phyloP scores from a whole-genome alignment of 495 filamentous ascomycete genomes.

The Penicillium riverlandense region DNA sequence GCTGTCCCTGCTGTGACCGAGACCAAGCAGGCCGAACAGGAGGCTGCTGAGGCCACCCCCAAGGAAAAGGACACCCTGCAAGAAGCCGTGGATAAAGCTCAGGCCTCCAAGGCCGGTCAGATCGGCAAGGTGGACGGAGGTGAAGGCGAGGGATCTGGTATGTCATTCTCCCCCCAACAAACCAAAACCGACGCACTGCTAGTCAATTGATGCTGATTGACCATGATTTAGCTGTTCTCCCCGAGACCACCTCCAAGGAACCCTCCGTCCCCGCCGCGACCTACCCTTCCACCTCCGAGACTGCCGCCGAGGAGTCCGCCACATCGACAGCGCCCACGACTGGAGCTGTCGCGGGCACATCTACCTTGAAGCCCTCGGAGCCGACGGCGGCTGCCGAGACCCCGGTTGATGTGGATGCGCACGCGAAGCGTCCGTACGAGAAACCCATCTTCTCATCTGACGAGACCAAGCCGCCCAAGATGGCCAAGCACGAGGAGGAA shows the following conservation, averaged over 20 bases:
- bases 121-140: slow-evolving; percentile 9
- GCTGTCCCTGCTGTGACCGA: slow-evolving; percentile 11
- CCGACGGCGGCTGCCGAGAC: slow-evolving; percentile 4
- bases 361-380: slow-evolving; percentile 22
- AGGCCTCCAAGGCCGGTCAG: slow-evolving; percentile 18
- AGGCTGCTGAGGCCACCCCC: slow-evolving; percentile 10
- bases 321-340: slow-evolving; percentile 3
- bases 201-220: neutral
- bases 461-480: slow-evolving; percentile 22
- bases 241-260: slow-evolving; percentile 11
- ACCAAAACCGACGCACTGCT: neutral
- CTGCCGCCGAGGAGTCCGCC: slow-evolving; percentile 12
- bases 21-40: slow-evolving; percentile 4
- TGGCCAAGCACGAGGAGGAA: slow-evolving; percentile 24
- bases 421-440: slow-evolving; percentile 23
- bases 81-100: slow-evolving; percentile 21
- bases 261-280: slow-evolving; percentile 12
- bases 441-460: slow-evolving; percentile 25
- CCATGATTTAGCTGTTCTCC: slow-evolving; percentile 12
- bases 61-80: slow-evolving; percentile 10
- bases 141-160: slow-evolving; percentile 13
- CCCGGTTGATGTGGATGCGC: slow-evolving; percentile 16
- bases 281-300: slow-evolving; percentile 15
- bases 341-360: slow-evolving; percentile 1
- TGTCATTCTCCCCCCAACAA: neutral